Conservation (phyloP, 2,329 filamentous ascomycete genomes). For the Aspergillus sp. region DNA sequence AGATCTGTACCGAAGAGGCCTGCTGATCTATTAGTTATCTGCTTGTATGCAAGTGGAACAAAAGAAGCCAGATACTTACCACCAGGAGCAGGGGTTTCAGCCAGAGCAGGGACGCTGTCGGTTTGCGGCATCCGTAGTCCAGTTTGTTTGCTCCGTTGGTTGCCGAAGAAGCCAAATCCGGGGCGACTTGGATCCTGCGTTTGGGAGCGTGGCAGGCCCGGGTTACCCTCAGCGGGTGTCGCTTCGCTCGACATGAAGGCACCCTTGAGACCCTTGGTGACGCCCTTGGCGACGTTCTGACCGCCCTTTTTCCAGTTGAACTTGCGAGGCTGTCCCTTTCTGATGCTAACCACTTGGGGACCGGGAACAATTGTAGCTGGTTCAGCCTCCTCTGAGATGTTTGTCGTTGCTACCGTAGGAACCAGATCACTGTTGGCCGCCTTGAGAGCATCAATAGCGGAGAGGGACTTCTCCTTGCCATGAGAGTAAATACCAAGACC, state of each 20-base stretch:
- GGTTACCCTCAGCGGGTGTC: constrained; percentile 32
- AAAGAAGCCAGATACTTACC: constrained; percentile 35
- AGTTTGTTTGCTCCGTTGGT: constrained; percentile 47
- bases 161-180: constrained; percentile 71
- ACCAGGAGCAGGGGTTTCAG: constrained; percentile 36
- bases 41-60: not conserved
- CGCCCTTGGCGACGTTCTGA: constrained; percentile 89
- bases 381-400: constrained; percentile 66
- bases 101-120: constrained; percentile 46
- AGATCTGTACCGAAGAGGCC: constrained; percentile 88
- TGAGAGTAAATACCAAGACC: constrained; percentile 66
- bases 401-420: constrained; percentile 58
- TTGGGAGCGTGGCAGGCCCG: constrained; percentile 40
- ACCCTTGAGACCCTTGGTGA: constrained; percentile 90
- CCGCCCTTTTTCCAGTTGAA: constrained; percentile 99
- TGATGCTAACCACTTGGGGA: constrained; percentile 92
- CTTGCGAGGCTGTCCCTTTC: constrained; percentile 91
- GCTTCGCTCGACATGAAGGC: constrained; percentile 76
- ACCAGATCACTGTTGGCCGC: constrained; percentile 53
- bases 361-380: constrained; percentile 63
- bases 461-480: constrained; percentile 53
- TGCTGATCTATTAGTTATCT: constrained; percentile 27
- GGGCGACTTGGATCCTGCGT: constrained; percentile 54
- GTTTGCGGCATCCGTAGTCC: constrained; percentile 46
- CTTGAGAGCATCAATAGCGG: constrained; percentile 49